Percentiles rank a stretch among this genome's conserved stretches.
Conservation (phyloP, 306 rosid species). For the Trifolium subterraneum region DNA sequence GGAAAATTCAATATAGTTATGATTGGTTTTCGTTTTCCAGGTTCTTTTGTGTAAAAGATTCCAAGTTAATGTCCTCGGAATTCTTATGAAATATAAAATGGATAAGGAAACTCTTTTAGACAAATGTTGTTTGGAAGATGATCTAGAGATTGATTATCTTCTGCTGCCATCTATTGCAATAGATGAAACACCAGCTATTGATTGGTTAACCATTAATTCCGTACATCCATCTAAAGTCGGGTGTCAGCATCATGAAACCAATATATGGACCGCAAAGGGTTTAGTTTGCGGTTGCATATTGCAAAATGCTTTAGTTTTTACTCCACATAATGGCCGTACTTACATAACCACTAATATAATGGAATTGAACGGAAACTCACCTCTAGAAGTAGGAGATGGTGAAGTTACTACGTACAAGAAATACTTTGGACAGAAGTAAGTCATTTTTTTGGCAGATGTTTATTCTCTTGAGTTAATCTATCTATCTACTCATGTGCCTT, state of each 20-base stretch:
- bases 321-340: constrained; percentile 64
- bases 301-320: constrained; percentile 59
- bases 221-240: constrained; percentile 31
- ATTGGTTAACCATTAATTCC: constrained; percentile 65
- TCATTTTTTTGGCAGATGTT: constrained; percentile 24
- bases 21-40: constrained; percentile 47
- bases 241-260: constrained; percentile 24
- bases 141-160: constrained; percentile 64
- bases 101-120: constrained; percentile 31
- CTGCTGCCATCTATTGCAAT: constrained; percentile 62
- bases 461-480: constrained; percentile 11
- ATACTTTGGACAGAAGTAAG: constrained; percentile 55
- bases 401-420: constrained; percentile 58
- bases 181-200: constrained; percentile 40
- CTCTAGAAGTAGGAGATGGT: constrained; percentile 48
- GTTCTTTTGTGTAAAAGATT: constrained; percentile 65
- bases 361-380: constrained; percentile 65
- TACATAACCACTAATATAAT: constrained; percentile 58
- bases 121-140: constrained; percentile 43
- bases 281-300: constrained; percentile 63
- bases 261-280: constrained; percentile 54
- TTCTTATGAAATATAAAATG: constrained; percentile 52
- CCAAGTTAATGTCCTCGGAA: constrained; percentile 59
- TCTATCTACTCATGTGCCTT: neutral
- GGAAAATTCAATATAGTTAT: neutral